These are phyloP conservation scores for Myrmaecium sp. DNA, from an alignment of 2,329 filamentous ascomycete species.

Conservation along the genomic window DNA sequence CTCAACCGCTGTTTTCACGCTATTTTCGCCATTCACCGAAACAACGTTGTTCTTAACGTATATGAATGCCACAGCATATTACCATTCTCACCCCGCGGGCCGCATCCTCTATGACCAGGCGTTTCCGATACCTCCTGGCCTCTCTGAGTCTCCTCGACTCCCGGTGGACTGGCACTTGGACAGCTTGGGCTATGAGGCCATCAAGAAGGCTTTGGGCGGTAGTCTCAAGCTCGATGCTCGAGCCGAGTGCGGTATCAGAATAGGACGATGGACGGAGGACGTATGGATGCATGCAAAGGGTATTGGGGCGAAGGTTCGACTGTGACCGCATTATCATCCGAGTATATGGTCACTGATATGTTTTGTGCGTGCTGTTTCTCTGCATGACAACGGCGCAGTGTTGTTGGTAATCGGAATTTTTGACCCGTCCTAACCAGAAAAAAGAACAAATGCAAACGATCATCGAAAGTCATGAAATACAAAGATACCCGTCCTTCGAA, in stretches of 20 bases:
- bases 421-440: no score
- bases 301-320: slow-evolving; percentile 30
- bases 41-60: slow-evolving; percentile 61
- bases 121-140: slow-evolving; percentile 61
- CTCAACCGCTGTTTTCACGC: slow-evolving; percentile 69
- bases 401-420: no score
- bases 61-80: slow-evolving; percentile 72
- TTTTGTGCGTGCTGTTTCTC: no score
- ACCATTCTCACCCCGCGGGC: slow-evolving; percentile 66
- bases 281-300: slow-evolving; percentile 33
- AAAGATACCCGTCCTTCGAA: no score
- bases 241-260: slow-evolving; percentile 55
- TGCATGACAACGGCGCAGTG: no score
- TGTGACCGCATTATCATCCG: no score
- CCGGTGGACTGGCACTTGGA: slow-evolving; percentile 68
- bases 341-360: no score
- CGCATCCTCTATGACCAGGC: slow-evolving; percentile 57
- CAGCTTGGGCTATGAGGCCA: slow-evolving; percentile 66
- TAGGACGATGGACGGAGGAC: slow-evolving; percentile 58
- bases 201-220: slow-evolving; percentile 66
- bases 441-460: no score
- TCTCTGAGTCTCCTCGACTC: slow-evolving; percentile 48
- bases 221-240: slow-evolving; percentile 59
- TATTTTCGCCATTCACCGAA: slow-evolving; percentile 59
- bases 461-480: no score